Base-by-base conservation (phyloP, 1,284 basidiomycete species). In the Pisolithus thermaeus region DNA sequence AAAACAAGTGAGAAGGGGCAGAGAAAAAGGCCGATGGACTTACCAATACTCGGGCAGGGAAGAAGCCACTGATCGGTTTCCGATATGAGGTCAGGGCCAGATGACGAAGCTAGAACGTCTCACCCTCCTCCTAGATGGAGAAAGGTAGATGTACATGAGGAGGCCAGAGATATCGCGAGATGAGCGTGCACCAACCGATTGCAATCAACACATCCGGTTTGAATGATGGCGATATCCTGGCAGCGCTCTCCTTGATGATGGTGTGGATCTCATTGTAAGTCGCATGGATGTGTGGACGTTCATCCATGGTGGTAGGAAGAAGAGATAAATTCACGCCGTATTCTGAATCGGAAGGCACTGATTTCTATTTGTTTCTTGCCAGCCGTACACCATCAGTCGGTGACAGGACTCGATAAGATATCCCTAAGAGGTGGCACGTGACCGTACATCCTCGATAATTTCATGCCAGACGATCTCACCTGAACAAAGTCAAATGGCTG, bases 1-100 rank as follows among this genome's bases (percentile, higher is more conserved):
- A 5, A 32, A 14, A 14, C 32, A 49, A 38, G 46, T 28, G 35
- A 52, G 42, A 48, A 37, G 38, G 25, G 12, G n/a, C 28, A 5
- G 39, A 39, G 46, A 28, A 50, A 18, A 41, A 28, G 14, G 44
- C 40, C 27, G 40, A 47, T n/a, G 43, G 49, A 40, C 75, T 59
- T 59, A 87, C 88, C 78, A 96, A 79, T 49, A 96, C 90, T 55
- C 93, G 87, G 25, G 94, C 92, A 44, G 94, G 93, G 72, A 96
- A 93, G 74, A 96, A 96, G 38, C 93, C 93, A 47, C 93, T 89
- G 67, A 16, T 43, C n/a, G 8, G 23, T 43, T 27, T 27, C 23
- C 2, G 8, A 9, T 27, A 43, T 43, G 42, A 43, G 14, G 16
- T n/a, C 42, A n/a, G 7, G 16, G 27, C 42, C 3, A 14, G 11